Conservation (phyloP, 148 eudicot species). For the Euryodendron excelsum region DNA sequence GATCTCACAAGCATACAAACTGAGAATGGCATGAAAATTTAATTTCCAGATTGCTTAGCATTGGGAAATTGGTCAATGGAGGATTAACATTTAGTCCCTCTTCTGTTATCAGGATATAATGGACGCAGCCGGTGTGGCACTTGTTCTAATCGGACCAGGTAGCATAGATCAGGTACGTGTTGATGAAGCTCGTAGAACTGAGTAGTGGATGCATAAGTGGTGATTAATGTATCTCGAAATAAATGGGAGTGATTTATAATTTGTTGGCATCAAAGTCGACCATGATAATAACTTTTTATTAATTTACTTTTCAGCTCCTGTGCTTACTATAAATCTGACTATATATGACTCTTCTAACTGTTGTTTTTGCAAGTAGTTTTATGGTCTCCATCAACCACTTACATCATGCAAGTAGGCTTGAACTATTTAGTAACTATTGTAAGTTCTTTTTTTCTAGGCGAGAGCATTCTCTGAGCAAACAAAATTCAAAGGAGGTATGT, state of each 20-base stretch:
- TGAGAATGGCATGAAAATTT: background rate
- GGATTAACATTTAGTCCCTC: background rate
- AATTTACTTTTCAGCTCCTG: background rate
- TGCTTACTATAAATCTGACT: background rate
- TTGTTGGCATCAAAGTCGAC: background rate
- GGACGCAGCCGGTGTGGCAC: conserved; percentile 89
- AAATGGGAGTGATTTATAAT: background rate
- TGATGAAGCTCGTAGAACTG: background rate
- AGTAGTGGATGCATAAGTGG: background rate
- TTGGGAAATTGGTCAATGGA: background rate
- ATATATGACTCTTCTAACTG: background rate
- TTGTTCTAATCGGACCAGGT: conserved; percentile 94
- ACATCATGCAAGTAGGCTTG: background rate
- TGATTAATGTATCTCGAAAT: background rate
- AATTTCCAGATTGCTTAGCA: background rate
- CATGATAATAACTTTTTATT: background rate
- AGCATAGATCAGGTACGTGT: conserved; percentile 75
- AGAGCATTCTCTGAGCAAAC: conserved; percentile 76
- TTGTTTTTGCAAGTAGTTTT: background rate
- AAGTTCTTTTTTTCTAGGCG: conserved; percentile 44
- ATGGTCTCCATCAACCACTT: background rate
- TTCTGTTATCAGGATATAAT: conserved; percentile 57
- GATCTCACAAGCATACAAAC: background rate
- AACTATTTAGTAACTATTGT: conserved; percentile 8
- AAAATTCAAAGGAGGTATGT: conserved; percentile 81